These are phyloP conservation scores for Trebouxia sp. DNA, from an alignment of 139 green algal genomes.

Conservation along the genomic window DNA sequence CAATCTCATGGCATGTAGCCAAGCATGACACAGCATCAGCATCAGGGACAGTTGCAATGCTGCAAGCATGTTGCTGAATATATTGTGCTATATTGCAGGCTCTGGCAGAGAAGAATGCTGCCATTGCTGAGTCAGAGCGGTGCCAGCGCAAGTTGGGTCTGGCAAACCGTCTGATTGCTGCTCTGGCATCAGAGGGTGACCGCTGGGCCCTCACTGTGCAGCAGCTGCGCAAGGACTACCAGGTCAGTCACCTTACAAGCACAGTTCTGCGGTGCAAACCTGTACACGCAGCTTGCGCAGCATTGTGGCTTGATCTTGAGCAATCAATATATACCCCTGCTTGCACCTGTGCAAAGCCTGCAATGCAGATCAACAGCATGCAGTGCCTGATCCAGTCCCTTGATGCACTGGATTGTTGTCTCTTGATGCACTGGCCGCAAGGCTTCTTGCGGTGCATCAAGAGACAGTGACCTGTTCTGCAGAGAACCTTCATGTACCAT, in stretches of 20 bases:
- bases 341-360: not conserved
- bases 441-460: too few relatives aligned
- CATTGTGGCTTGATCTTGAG: not conserved
- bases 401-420: too few relatives aligned
- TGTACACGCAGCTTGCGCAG: not conserved
- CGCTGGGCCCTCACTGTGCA: slow-evolving; percentile 79
- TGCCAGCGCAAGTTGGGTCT: slow-evolving; percentile 83
- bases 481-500: too few relatives aligned
- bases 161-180: slow-evolving; percentile 86
- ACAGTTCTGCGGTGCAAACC: not conserved
- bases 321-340: not conserved
- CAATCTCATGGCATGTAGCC: too few relatives aligned
- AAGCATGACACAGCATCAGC: too few relatives aligned
- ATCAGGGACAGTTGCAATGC: too few relatives aligned
- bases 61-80: not conserved
- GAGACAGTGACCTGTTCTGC: too few relatives aligned
- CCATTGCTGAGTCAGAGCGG: slow-evolving; percentile 74
- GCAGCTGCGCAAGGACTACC: slow-evolving; percentile 74
- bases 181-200: slow-evolving; percentile 77
- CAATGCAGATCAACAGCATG: too few relatives aligned
- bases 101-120: slow-evolving; percentile 79
- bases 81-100: slow-evolving; percentile 41
- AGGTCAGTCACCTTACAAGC: slow-evolving; percentile 37
- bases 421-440: too few relatives aligned
- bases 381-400: too few relatives aligned